phyloP scores from a whole-genome alignment of 345 rosid species.

The Schrenkiella parvula region DNA sequence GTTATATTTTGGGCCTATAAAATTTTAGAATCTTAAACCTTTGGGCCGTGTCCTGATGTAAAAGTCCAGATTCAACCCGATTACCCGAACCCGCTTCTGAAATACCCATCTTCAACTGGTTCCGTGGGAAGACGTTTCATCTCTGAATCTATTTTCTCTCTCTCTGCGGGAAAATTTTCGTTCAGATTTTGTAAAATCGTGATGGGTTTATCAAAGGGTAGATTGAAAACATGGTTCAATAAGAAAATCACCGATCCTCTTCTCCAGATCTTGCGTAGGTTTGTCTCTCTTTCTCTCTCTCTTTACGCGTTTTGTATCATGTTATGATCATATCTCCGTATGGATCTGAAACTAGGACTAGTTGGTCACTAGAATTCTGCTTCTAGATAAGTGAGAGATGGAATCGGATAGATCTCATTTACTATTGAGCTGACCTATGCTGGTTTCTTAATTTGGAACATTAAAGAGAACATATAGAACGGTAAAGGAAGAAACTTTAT shows the following conservation, averaged over 20 bases:
- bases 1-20: background rate
- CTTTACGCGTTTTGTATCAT: background rate
- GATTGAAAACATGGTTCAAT: constrained; percentile 49
- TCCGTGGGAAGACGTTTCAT: background rate
- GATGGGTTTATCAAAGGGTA: constrained; percentile 41
- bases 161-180: background rate
- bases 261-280: constrained; percentile 77
- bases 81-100: background rate
- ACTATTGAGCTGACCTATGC: background rate
- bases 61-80: background rate
- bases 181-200: constrained; percentile 2
- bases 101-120: background rate
- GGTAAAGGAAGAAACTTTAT: background rate
- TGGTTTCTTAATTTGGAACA: constrained; percentile 7
- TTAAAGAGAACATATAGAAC: background rate
- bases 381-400: background rate
- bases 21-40: background rate
- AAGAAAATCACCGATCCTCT: constrained; percentile 74
- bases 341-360: constrained; percentile 8
- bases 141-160: background rate
- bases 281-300: constrained; percentile 6
- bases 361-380: background rate
- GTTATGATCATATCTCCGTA: background rate
- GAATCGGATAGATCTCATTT: constrained; percentile 5
- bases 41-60: background rate